Percentiles rank a stretch among this genome's conserved stretches.
Evolutionary conservation across 345 rosid species (phyloP).

Genomic region (Passiflora organensis): DNA sequence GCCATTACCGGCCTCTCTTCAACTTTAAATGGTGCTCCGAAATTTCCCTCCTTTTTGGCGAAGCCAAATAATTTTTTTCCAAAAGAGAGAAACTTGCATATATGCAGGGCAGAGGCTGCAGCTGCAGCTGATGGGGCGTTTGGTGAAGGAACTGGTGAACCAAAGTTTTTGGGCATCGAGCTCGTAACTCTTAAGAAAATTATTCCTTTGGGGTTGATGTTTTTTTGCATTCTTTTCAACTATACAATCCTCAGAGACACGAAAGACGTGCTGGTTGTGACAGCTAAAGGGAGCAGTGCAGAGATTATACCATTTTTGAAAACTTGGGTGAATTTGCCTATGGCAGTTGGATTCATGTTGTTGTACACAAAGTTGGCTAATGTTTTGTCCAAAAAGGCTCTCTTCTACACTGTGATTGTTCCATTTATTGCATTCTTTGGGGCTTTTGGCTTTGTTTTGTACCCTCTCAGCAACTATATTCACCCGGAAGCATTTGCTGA

Average conservation of each 20-base stretch:
- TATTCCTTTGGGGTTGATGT: conserved; percentile 88
- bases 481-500: conserved; percentile 87
- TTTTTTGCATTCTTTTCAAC: conserved; percentile 89
- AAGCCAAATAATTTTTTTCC: conserved; percentile 38
- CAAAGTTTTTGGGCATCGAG: conserved; percentile 71
- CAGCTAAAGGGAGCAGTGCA: conserved; percentile 93
- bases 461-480: conserved; percentile 80
- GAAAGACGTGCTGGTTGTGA: conserved; percentile 92
- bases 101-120: conserved; percentile 85
- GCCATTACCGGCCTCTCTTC: conserved; percentile 44
- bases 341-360: conserved; percentile 97
- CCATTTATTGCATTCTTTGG: conserved; percentile 94
- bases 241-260: conserved; percentile 98
- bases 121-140: conserved; percentile 52
- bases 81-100: conserved; percentile 44
- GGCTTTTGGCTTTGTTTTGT: conserved; percentile 83
- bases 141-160: conserved; percentile 39
- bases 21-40: conserved; percentile 47
- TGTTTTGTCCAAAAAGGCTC: conserved; percentile 77
- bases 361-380: conserved; percentile 70
- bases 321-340: conserved; percentile 97
- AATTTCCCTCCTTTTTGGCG: conserved; percentile 33
- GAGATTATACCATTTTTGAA: conserved; percentile 95
- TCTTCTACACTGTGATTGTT: conserved; percentile 74
- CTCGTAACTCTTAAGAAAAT: conserved; percentile 66